These are phyloP conservation scores for Brettanomyces sp. DNA, from an alignment of 805 yeast species.

Conservation along the genomic window DNA sequence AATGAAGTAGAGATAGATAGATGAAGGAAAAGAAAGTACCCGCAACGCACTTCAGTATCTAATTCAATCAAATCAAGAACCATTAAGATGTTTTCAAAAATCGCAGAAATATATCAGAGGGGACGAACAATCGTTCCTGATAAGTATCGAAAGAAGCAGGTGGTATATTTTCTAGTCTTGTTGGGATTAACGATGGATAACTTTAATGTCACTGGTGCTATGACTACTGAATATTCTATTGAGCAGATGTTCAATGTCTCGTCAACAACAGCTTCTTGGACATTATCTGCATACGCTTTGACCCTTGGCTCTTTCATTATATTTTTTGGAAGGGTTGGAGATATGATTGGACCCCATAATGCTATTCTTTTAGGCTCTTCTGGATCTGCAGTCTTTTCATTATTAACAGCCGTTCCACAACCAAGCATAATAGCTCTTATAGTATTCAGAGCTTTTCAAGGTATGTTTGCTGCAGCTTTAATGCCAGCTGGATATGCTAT, in stretches of 20 bases:
- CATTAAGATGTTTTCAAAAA: too few species aligned
- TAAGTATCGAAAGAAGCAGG: too few species aligned
- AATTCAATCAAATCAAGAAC: too few species aligned
- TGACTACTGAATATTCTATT: slow-evolving; percentile 14
- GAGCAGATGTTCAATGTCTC: slow-evolving; percentile 29
- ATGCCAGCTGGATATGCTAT: slow-evolving; percentile 24
- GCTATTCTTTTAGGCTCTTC: slow-evolving; percentile 18
- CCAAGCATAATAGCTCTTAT: slow-evolving; percentile 26
- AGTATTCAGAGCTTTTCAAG: slow-evolving; percentile 36
- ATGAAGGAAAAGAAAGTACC: too few species aligned
- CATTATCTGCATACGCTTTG: slow-evolving; percentile 33
- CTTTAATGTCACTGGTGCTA: slow-evolving; percentile 17
- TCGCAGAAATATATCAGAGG: too few species aligned
- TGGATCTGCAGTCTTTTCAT: slow-evolving; percentile 14
- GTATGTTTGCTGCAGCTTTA: slow-evolving; percentile 31
- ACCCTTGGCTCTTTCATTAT: slow-evolving; percentile 37
- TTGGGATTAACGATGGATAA: slow-evolving; percentile 15
- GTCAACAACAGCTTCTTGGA: slow-evolving; percentile 31
- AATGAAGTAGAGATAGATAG: too few species aligned
- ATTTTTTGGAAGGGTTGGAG: slow-evolving; percentile 32
- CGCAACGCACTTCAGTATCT: too few species aligned
- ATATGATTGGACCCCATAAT: slow-evolving; percentile 30
- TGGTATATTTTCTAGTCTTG: too few species aligned
- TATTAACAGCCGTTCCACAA: slow-evolving; percentile 27
- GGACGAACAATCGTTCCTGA: too few species aligned